A percentile compares a stretch with the other conserved stretches of the same genome.
Evolutionary conservation across 2,329 filamentous ascomycete genomes (phyloP).

Genomic region (Hortaea sp.): DNA sequence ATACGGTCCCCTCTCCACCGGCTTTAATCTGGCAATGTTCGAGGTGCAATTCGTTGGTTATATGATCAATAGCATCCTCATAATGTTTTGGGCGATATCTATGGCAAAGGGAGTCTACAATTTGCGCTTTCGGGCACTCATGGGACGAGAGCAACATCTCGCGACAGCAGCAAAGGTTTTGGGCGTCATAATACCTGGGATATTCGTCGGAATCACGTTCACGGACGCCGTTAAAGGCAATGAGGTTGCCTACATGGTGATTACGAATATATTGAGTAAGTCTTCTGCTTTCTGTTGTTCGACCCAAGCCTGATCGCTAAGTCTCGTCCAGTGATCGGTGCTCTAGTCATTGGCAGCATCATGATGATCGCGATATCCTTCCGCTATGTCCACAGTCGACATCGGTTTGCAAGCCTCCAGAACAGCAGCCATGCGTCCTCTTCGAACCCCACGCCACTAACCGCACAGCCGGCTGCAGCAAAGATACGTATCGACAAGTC

Average conservation of each 20-base stretch:
- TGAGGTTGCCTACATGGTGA: neutral
- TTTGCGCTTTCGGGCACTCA: neutral
- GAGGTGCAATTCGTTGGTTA: conserved; percentile 2
- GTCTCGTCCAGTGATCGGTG: conserved; percentile 1
- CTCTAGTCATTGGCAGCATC: conserved; percentile 1
- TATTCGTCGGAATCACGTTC: conserved; percentile 2
- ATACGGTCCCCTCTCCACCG: conserved; percentile 1
- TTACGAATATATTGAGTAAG: neutral
- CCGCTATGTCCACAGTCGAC: conserved; percentile 1
- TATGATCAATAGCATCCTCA: neutral
- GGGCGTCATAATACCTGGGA: neutral
- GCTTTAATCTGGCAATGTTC: conserved; percentile 3
- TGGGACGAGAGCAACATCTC: neutral
- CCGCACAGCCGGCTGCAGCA: neutral
- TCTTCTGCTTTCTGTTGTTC: neutral
- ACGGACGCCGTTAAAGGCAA: neutral
- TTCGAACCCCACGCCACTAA: neutral
- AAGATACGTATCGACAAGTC: conserved; percentile 3
- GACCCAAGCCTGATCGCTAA: neutral
- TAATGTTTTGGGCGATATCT: conserved; percentile 2
- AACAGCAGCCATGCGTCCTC: neutral
- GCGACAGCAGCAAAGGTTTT: neutral
- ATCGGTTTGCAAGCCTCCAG: conserved; percentile 1
- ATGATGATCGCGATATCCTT: neutral
- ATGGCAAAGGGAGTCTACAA: conserved; percentile 4